Conservation (phyloP, 2,329 filamentous ascomycete species). For the Monosporascus sp. region DNA sequence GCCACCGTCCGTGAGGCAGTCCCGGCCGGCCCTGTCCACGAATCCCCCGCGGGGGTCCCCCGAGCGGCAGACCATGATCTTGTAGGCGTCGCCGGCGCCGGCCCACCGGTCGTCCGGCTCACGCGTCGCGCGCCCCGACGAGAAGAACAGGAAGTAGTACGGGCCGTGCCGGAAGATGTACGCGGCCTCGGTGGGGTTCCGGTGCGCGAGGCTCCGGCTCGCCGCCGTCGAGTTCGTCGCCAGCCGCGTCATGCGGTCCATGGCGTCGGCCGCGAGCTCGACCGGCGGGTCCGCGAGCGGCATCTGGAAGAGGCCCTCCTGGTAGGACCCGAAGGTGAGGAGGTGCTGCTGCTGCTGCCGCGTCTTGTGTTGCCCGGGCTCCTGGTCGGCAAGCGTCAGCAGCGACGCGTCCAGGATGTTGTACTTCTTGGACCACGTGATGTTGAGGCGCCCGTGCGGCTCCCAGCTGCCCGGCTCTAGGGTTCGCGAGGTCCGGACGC, state of each 20-base stretch:
- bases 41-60: constrained; percentile 8
- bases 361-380: not conserved
- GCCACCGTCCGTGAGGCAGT: constrained; percentile 12
- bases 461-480: constrained; percentile 13
- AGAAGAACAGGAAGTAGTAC: constrained; percentile 18
- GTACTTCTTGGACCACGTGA: constrained; percentile 16
- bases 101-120: constrained; percentile 10
- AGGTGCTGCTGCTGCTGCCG: constrained; percentile 5
- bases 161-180: constrained; percentile 11
- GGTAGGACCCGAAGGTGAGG: constrained; percentile 18
- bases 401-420: constrained; percentile 18
- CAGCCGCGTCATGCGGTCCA: constrained; percentile 9
- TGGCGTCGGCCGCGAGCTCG: constrained; percentile 8
- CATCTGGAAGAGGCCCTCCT: constrained; percentile 18
- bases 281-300: constrained; percentile 13
- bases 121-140: constrained; percentile 13
- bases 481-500: constrained; percentile 13
- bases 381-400: constrained; percentile 6
- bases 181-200: constrained; percentile 12
- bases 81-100: constrained; percentile 13
- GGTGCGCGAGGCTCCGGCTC: not conserved
- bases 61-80: constrained; percentile 18
- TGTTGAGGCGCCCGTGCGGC: constrained; percentile 13
- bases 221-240: constrained; percentile 15
- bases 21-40: constrained; percentile 11